Evolutionary conservation across 768 basidiomycete genomes (phyloP), one percentile per base, ranked within the genome.

Genomic region (Kwoniella dejecticola): DNA sequence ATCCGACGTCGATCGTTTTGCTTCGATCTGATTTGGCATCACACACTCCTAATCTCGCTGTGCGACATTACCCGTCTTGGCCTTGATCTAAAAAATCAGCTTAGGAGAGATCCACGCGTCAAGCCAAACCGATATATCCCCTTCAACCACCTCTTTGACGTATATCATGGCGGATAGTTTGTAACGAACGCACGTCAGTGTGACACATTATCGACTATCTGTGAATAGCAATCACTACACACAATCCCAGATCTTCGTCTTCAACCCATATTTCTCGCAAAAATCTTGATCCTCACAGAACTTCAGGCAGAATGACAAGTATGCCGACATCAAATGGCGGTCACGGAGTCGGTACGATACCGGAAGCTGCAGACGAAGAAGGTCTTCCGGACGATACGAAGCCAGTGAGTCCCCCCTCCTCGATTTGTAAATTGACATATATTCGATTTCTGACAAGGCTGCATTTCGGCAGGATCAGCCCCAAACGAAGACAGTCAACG

Each of bases 331-430:
- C 30, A 38, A 47, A 42, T 27, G 60, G 60, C n/a, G 60, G 60
- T 38, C 46, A 48, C 29, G 46, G 46, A 15, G 60, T 47, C 11
- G 60, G 45, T 19, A 56, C 46, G 31, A 47, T 62, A 33, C 46
- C 48, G 38, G 62, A 57, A 46, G 62, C 55, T 12, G 49, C 48
- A 30, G 62, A 63, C 26, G 62, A 63, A 33, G 62, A 63, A 27
- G 62, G 31, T 41, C 15, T 63, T 15, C 57, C 55, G 62, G 56
- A 57, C 21, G 62, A 63, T 63, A 61, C 48, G 21, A 61, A 61
- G 27, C 33, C 19, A 27, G 59, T 48, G 53, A 42, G 53, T 56
- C 13, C 10, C 12, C 23, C 27, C 15, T 17, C 27, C 19, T 41
- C 17, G 31, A 6, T 15, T 12, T 24, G 26, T 6, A 52, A 55